Evolutionary conservation across 2,329 filamentous ascomycete species (phyloP), one percentile per base, ranked within the genome.

Genomic region (Zelopaecilomyces penicillatus): DNA sequence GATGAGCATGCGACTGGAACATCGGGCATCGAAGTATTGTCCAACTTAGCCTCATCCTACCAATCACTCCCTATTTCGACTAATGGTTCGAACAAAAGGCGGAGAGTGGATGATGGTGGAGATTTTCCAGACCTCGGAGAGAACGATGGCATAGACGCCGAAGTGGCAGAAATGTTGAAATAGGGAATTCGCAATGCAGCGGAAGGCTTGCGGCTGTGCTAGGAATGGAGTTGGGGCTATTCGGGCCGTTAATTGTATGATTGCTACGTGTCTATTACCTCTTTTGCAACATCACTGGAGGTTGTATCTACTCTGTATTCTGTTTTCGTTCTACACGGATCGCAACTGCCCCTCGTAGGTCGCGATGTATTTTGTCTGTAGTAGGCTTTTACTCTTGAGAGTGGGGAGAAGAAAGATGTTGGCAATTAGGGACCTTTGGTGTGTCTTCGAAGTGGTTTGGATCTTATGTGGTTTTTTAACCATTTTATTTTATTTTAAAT

Each of bases 71-170:
- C 73, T 1, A 64, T 76, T 30, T 65, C 69, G 6, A 62, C 66
- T 29, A 78, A 75, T 46, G 75, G 74, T 4, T 66, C 74, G 5
- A 78, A 78, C 54, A 80, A 80, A 58, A 69, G 76, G 47, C 69
- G 74, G 30, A 70, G 76, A 39, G 58, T 80, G 5, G 75, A 77
- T 32, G 61, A 68, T n/a, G 61, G 57, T 2, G 68, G 68, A 9
- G 75, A 76, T 32, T 71, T 79, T 45, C 74, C 74, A 4, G 70
- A 78, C 42, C 62, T 79, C n/a, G 73, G 68, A 6, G 69, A 60
- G 19, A 73, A 76, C 45, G 73, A 76, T 50, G 75, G 68, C 1
- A 76, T 80, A 41, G 76, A 80, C 50, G 67, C 72, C 0, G 75
- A 80, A 39, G 75, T 80, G 31, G 69, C 70, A 28, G 74, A 75